Evolutionary conservation across 805 yeast species (phyloP).

Genomic region (Torulaspora maleeae): DNA sequence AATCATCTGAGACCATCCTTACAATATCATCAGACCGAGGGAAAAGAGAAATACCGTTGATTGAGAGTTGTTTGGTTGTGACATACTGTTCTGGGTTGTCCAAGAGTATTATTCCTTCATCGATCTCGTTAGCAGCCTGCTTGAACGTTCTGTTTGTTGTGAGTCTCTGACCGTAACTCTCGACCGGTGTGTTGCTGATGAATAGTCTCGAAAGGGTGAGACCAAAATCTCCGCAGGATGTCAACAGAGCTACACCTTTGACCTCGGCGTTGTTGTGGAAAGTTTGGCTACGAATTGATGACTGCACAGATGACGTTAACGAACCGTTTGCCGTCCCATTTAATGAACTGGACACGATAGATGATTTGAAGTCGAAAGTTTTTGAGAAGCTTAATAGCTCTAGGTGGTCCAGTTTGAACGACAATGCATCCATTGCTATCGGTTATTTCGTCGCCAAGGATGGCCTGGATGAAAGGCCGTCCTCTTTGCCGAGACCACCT

Average conservation of each 20-base stretch:
- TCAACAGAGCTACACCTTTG: slow-evolving; percentile 7
- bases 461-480: neutral
- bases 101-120: neutral
- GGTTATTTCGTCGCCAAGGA: slow-evolving; percentile 34
- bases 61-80: neutral
- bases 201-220: slow-evolving; percentile 10
- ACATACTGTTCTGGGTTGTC: neutral
- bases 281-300: slow-evolving; percentile 27
- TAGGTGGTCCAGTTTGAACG: slow-evolving; percentile 59
- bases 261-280: slow-evolving; percentile 16
- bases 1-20: neutral
- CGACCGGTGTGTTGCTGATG: neutral
- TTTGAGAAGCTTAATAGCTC: slow-evolving; percentile 45
- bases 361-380: slow-evolving; percentile 70
- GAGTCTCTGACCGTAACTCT: neutral
- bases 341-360: slow-evolving; percentile 61
- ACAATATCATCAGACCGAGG: neutral
- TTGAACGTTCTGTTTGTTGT: neutral
- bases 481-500: slow-evolving; percentile 6
- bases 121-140: neutral
- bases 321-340: slow-evolving; percentile 67
- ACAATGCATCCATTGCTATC: slow-evolving; percentile 64
- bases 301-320: slow-evolving; percentile 13
- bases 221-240: slow-evolving; percentile 11
- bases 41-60: neutral